Evolutionary conservation across 2,329 filamentous ascomycete species (phyloP), one percentile per base, ranked within the genome.

Genomic region (Curvularia hawaiiensis): DNA sequence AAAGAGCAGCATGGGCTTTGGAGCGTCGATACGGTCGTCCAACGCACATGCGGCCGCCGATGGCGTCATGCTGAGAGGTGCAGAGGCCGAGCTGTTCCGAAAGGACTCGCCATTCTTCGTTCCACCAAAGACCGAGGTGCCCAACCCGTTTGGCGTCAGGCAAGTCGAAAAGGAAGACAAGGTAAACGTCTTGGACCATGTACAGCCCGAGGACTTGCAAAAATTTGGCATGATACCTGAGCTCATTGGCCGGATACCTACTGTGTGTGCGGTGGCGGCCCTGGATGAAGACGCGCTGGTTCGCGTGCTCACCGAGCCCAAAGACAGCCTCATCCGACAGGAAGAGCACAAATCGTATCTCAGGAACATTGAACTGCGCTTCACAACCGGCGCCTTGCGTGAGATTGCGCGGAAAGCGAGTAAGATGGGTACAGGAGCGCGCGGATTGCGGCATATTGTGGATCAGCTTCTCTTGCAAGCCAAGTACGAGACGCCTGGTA

Each of bases 181-280:
- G 62, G 83, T 83, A 70, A 85, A 85, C 61, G 79, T 82, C 12
- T 80, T 95, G 1, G 90, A 94, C 64, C 84, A 95, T 22, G 84
- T 90, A 26, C 90, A 87, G 4, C 90, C 91, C 1, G 81, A 85
- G 11, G 90, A 96, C 68, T 80, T 96, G 2, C 91, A 96, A 75
- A 85, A 84, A 43, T 97, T 92, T 70, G 94, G 93, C 14, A 91
- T 97, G 72, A 97, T 97, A 52, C 93, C 93, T 0, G 93, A 97
- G 77, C 83, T 97, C n/a, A 90, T 98, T 52, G 95, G 95, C n/a
- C 90, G 95, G 18, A 87, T 99, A 47, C 94, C 96, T 51, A 91
- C 97, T 57, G 90, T 92, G 48, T 92, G 92, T 59, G 91, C 95
- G 0, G 84, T 99, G 0, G 89, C 91, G 14, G 88, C 92, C 0